Evolutionary conservation across 805 yeast genomes (phyloP).

Genomic region (Kregervanrija fluxuum): DNA sequence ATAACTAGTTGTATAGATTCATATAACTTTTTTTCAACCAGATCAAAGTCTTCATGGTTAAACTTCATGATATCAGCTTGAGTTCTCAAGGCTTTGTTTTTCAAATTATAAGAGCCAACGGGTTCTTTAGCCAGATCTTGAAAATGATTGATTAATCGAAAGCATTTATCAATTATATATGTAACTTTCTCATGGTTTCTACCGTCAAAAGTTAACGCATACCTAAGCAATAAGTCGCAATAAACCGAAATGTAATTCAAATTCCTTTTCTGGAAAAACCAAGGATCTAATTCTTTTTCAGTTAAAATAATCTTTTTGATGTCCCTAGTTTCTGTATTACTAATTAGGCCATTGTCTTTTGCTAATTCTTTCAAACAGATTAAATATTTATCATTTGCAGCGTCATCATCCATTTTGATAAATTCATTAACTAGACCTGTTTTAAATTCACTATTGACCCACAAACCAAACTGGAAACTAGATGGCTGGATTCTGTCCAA

Average conservation of each 20-base stretch:
- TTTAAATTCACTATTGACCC: conserved; percentile 24
- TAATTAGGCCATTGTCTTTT: conserved; percentile 21
- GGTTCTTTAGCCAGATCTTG: conserved; percentile 16
- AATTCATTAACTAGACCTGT: conserved; percentile 34
- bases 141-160: conserved; percentile 25
- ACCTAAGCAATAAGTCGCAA: conserved; percentile 32
- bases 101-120: conserved; percentile 23
- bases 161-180: conserved; percentile 22
- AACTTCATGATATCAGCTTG: conserved; percentile 27
- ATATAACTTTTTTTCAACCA: conserved; percentile 24
- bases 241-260: conserved; percentile 26
- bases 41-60: conserved; percentile 12
- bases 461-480: conserved; percentile 23
- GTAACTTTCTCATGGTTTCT: conserved; percentile 19
- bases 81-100: conserved; percentile 29
- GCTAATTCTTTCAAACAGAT: conserved; percentile 27
- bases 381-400: conserved; percentile 29
- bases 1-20: conserved; percentile 23
- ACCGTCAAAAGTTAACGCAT: conserved; percentile 29
- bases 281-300: conserved; percentile 17
- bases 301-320: conserved; percentile 16
- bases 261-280: conserved; percentile 25
- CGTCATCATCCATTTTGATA: conserved; percentile 23
- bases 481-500: conserved; percentile 21
- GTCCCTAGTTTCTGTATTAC: conserved; percentile 13